Evolutionary conservation across 2,329 filamentous ascomycete species (phyloP), one percentile per base, ranked within the genome.

Genomic region (Didymella pomorum): DNA sequence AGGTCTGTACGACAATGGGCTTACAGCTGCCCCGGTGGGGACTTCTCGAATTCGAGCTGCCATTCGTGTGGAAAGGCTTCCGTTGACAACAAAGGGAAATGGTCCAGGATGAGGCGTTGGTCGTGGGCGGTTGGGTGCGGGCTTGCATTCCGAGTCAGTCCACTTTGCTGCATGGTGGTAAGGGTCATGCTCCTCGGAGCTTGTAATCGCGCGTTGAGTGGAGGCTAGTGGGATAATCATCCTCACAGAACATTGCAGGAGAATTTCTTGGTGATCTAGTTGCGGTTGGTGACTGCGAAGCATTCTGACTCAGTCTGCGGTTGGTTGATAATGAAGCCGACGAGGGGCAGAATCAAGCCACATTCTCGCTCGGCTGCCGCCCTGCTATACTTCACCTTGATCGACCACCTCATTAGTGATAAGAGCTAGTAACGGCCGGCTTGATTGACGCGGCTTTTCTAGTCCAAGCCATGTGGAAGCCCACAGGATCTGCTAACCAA

Each of bases 401-500:
- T 18, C n/a, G 31, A 20, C 16, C n/a, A 5, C 8, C 18, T 16
- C n/a, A 39, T 39, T 20, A 20, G 2, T 18, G n/a, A 20, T 20
- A 10, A 21, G 8, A 39, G 18, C 35, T n/a, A 37, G 11, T 23
- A 20, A 5, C 12, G 16, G 14, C 20, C n/a, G 29, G 6, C 4
- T 28, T 14, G 8, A 20, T 39, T 46, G 18, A 46, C 12, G 18
- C n/a, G 20, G 18, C 11, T 46, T 9, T 23, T 11, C 29, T 21
- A 4, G 2, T 21, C 11, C 16, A 28, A 28, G 14, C 31, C 31
- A 28, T 47, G 18, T 39, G 25, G 41, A 46, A 46, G 16, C 33
- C 21, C 12, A 31, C 42, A 48, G 48, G 35, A 52, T 57, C 48
- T 57, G 48, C 18, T 14, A 42, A 42, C 47, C 33, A 52, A 33